Conservation (phyloP, 441 rosid genomes). For the Adansonia grandidieri region DNA sequence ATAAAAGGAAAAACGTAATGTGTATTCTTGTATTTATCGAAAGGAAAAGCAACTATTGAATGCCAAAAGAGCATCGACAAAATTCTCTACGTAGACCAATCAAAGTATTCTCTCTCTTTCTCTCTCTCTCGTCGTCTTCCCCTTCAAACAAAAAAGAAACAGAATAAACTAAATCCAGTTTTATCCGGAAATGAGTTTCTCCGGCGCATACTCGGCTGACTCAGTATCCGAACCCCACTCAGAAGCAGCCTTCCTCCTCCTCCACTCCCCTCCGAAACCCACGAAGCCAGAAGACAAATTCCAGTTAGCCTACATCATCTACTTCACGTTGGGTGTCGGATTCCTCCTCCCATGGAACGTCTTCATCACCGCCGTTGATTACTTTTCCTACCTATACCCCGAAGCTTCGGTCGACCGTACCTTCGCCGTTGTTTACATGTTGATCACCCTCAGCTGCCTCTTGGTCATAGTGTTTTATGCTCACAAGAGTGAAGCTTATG, state of each 20-base stretch:
- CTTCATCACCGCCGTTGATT: constrained; percentile 95
- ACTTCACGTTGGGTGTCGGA: constrained; percentile 81
- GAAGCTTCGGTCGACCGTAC: constrained; percentile 79
- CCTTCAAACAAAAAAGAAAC: too few species aligned
- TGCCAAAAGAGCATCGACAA: too few species aligned
- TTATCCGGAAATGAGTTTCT: constrained; percentile 43
- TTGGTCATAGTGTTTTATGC: constrained; percentile 61
- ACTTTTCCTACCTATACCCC: constrained; percentile 88
- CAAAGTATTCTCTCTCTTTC: too few species aligned
- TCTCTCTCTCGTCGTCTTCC: too few species aligned
- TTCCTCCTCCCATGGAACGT: constrained; percentile 94
- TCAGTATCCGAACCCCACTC: constrained; percentile 37
- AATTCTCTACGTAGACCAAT: too few species aligned
- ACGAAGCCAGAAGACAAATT: constrained; percentile 58
- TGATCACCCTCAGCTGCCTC: constrained; percentile 54
- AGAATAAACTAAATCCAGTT: too few species aligned
- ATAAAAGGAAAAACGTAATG: too few species aligned
- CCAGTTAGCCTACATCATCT: constrained; percentile 75
- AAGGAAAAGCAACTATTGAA: too few species aligned
- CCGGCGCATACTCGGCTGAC: constrained; percentile 29
- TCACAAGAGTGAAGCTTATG: constrained; percentile 64
- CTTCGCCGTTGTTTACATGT: constrained; percentile 75
- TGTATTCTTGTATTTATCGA: too few species aligned
- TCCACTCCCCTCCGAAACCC: constrained; percentile 23
- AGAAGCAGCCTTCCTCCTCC: constrained; percentile 55